Conservation (phyloP, 164 flowering plant genomes). For the Sedum album region DNA sequence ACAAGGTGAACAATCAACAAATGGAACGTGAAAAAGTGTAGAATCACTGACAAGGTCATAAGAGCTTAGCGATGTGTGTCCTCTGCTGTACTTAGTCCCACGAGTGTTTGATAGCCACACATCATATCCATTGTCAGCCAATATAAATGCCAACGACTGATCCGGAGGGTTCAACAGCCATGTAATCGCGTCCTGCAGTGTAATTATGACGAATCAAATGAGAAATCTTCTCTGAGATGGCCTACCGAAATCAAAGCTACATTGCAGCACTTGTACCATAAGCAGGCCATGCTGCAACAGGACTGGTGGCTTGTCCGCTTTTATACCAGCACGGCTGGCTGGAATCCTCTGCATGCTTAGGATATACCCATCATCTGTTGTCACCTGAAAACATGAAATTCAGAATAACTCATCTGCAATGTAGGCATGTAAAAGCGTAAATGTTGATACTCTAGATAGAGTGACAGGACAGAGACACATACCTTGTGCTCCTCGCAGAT, state of each 20-base stretch:
- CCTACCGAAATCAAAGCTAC: not conserved
- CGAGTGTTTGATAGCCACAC: slow-evolving; percentile 77
- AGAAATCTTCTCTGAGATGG: not conserved
- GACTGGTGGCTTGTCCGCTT: slow-evolving; percentile 33
- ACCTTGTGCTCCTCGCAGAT: slow-evolving; percentile 59
- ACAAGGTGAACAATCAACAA: not conserved
- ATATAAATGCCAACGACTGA: slow-evolving; percentile 47
- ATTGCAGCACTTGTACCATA: slow-evolving; percentile 33
- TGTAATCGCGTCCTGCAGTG: slow-evolving; percentile 55
- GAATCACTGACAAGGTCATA: slow-evolving; percentile 26
- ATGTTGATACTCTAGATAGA: not conserved
- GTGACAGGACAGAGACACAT: not conserved
- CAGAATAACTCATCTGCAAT: not conserved
- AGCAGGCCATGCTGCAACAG: slow-evolving; percentile 69
- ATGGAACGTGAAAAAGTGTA: not conserved
- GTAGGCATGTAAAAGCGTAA: not conserved
- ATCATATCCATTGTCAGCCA: slow-evolving; percentile 69
- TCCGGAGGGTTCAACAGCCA: slow-evolving; percentile 58
- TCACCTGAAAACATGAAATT: slow-evolving; percentile 35
- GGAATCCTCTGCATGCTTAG: slow-evolving; percentile 73
- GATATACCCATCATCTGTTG: slow-evolving; percentile 69
- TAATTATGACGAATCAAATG: not conserved
- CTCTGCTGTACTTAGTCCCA: slow-evolving; percentile 56
- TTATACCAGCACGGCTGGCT: slow-evolving; percentile 19
- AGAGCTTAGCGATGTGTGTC: slow-evolving; percentile 49